Evolutionary conservation across 345 rosid genomes (phyloP), one percentile per base, ranked within the genome.

Genomic region (Sapria himalayana): DNA sequence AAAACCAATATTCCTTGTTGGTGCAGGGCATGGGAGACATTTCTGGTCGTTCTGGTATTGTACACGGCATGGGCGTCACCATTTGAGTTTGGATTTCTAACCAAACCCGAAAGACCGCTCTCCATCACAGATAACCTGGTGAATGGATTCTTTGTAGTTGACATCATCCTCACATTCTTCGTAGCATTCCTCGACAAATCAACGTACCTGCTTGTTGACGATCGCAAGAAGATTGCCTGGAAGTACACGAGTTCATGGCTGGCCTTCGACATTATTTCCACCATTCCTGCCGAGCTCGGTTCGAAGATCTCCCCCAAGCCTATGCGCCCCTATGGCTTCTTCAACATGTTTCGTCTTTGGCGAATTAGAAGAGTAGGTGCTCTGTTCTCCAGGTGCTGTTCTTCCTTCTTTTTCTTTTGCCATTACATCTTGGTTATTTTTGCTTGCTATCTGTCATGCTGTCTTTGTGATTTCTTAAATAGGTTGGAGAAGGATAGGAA

Each of bases 1-100:
- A n/a, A n/a, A n/a, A n/a, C n/a, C n/a, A n/a, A n/a, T n/a, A n/a
- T n/a, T n/a, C n/a, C 15, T 51, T 35, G 12, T 43, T 29, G 12
- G 34, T 59, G 64, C 84, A 89, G 95, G 74, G 19, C 50, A 17
- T 89, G 98, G 98, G 77, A 76, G 54, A 64, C 76, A 3, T 70
- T 48, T 55, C 77, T 89, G 13, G 72, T 79, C 40, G 33, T 74
- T 57, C 72, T 89, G 25, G 95, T 79, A 23, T 41, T 70, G 24
- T 89, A 89, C 38, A 79, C 93, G 1, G 92, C 93, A 43, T 89
- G 98, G 98, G 93, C 60, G 11, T 82, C 93, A 0, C 98, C 98
- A 2, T 89, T 82, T 19, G 93, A 89, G 50, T 77, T 82, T 37
- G 95, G 93, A 18, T 82, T 89, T 62, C 58, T 89, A 29, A 51